Base-by-base conservation (phyloP, 371 early-diverging fungal genomes). In the Parasitella parasitica region DNA sequence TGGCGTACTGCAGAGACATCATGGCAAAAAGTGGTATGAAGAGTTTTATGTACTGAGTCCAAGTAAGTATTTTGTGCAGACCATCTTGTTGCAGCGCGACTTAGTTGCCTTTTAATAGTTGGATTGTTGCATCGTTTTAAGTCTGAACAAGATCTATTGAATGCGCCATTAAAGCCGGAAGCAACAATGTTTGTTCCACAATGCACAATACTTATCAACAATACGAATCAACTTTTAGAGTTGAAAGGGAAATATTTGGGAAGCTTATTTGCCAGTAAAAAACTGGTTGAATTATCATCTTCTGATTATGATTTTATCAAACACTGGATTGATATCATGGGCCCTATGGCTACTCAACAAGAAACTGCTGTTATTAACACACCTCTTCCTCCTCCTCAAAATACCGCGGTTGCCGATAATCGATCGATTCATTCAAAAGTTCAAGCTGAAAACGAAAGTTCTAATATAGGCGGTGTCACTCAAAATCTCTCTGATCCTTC, bases 1-100 rank as follows among this genome's bases (percentile, higher is more conserved):
- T 13, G 56, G 64, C 24, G 26, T 26, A n/a, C 37, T 68, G 6
- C 59, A 68, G 32, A 54, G 60, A 39, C 51, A 24, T 28, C 37
- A 52, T 11, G 56, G 60, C 4, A 63, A 63, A 30, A 64, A 64
- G 46, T 68, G 69, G 69, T 26, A 15, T 6, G 37, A 56, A 43
- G 52, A 49, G 6, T 68, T 46, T 26, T 68, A 68, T 46, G 30
- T 68, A 6, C 46, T 68, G 16, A 63, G 64, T 57, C 60, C 69
- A 60, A 64, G 69, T 67, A 67, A 39, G 13, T 5, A 6, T 30
- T 1, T 20, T 37, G 15, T 39, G 5, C 20, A 39, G 1, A 32
- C 11, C 11, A 8, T 8, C 6, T 8, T 32, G 32, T 24, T 22
- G 0, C 28, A 9, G 3, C 20, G 5, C 7, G 20, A 11, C 27